Evolutionary conservation across 257 asterid species (phyloP).

Genomic region (Petunia axillaris): DNA sequence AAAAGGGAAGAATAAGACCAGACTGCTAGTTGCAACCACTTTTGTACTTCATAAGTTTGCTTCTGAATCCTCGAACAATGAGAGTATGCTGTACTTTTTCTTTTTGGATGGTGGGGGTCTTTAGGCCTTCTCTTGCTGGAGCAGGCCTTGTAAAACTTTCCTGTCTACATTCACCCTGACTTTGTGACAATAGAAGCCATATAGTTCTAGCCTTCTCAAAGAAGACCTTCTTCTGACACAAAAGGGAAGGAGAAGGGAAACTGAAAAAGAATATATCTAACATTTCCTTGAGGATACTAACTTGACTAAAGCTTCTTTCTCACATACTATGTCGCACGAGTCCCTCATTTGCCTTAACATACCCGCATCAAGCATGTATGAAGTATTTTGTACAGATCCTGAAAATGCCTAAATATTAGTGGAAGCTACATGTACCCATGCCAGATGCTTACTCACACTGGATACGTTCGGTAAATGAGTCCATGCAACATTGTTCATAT

Average conservation of each 20-base stretch:
- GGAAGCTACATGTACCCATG: background rate
- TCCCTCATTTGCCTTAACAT: background rate
- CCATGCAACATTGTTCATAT: conserved; percentile 10
- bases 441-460: background rate
- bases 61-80: background rate
- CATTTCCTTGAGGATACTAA: background rate
- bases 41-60: background rate
- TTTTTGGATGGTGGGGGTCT: background rate
- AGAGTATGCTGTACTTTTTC: background rate
- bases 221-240: background rate
- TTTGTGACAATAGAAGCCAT: background rate
- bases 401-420: background rate
- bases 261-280: background rate
- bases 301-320: background rate
- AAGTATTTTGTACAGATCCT: background rate
- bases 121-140: background rate
- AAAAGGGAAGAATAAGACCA: background rate
- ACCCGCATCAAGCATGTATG: background rate
- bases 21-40: background rate
- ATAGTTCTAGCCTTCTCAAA: background rate
- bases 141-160: background rate
- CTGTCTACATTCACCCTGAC: background rate
- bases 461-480: background rate
- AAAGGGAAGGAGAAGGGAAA: background rate
- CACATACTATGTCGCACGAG: background rate